Conservation (phyloP, 148 eudicot genomes). For the Vaccinium vitisidaea region DNA sequence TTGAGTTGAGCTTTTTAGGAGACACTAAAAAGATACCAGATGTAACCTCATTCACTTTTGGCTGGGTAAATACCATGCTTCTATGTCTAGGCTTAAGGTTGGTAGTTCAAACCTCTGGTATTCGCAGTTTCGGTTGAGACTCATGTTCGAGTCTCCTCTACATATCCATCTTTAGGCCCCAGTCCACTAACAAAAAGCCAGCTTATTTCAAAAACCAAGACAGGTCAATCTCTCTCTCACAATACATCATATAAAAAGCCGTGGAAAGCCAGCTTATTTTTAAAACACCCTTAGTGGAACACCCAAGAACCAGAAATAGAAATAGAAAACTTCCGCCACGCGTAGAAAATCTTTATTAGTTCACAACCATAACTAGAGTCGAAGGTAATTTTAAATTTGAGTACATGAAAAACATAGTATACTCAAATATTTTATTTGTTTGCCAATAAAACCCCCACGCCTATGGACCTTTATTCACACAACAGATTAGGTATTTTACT, state of each 20-base stretch:
- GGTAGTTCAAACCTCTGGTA: neutral
- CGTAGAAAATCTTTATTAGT: neutral
- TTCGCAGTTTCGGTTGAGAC: neutral
- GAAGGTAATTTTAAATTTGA: neutral
- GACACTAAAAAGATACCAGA: neutral
- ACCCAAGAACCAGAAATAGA: neutral
- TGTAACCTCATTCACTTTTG: neutral
- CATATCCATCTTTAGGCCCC: neutral
- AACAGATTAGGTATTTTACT: neutral
- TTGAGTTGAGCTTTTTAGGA: neutral
- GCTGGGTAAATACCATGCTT: neutral
- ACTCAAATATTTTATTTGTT: neutral
- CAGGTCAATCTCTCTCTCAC: too few species aligned
- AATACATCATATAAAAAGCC: too few species aligned
- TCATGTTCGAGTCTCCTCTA: neutral
- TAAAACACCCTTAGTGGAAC: too few species aligned
- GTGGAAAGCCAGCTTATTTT: too few species aligned
- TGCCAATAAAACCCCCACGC: neutral
- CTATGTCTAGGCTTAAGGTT: neutral
- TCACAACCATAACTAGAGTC: neutral
- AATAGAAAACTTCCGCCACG: neutral
- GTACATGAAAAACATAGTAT: neutral
- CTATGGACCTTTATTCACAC: neutral
- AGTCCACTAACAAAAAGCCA: too few species aligned
- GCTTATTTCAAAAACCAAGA: too few species aligned